phyloP scores from a whole-genome alignment of 306 rosid species.

The Prunus kanzakura region DNA sequence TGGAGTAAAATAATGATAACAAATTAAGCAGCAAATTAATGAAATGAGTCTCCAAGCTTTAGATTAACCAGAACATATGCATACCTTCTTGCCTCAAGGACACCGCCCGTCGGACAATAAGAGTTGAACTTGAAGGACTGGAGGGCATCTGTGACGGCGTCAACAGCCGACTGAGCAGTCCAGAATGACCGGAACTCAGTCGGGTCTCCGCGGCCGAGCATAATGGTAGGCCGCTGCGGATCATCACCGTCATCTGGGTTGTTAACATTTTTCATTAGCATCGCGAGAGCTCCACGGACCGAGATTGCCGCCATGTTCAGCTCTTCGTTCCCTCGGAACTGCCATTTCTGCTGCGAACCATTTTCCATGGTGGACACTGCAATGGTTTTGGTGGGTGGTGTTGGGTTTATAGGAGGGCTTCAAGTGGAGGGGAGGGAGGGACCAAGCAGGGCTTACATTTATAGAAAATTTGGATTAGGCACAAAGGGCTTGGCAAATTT shows the following conservation, averaged over 20 bases:
- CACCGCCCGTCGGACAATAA: slow-evolving; percentile 47
- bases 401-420: background rate
- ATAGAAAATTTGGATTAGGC: too few relatives aligned
- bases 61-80: too few relatives aligned
- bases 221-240: slow-evolving; percentile 20
- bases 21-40: background rate
- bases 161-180: slow-evolving; percentile 29
- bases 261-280: slow-evolving; percentile 20
- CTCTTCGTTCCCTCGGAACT: slow-evolving; percentile 44
- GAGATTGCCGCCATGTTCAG: slow-evolving; percentile 36
- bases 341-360: slow-evolving; percentile 35
- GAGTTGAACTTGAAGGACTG: slow-evolving; percentile 43
- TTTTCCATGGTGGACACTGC: slow-evolving; percentile 28
- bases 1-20: background rate
- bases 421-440: background rate
- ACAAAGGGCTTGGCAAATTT: too few relatives aligned
- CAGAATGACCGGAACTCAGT: slow-evolving; percentile 29
- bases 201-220: slow-evolving; percentile 53
- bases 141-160: slow-evolving; percentile 32
- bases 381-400: too few relatives aligned
- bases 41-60: background rate
- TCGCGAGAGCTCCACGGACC: slow-evolving; percentile 36
- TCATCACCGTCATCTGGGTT: slow-evolving; percentile 14
- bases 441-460: too few relatives aligned
- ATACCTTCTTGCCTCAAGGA: slow-evolving; percentile 42